phyloP scores from a whole-genome alignment of 1,284 basidiomycete genomes.

The Phellinidium pouzarii region DNA sequence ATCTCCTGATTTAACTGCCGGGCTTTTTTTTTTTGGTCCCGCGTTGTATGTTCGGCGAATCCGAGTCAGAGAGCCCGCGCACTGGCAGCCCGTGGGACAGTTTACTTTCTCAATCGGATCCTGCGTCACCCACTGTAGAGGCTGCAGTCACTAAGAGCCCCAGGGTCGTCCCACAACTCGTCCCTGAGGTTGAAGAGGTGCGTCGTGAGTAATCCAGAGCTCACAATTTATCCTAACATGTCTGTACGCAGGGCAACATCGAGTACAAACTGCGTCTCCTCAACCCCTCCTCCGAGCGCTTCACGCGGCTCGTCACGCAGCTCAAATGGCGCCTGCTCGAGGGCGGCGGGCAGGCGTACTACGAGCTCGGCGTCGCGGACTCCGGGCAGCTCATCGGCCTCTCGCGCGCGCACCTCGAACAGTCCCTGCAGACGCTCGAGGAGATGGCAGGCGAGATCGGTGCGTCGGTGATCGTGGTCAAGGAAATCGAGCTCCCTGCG shows the following conservation, averaged over 20 bases:
- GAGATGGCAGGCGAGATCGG: slow-evolving; percentile 91
- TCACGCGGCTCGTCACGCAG: slow-evolving; percentile 81
- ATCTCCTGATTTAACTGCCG: background rate
- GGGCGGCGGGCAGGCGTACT: slow-evolving; percentile 87
- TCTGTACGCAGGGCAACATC: slow-evolving; percentile 54
- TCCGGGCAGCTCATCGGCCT: slow-evolving; percentile 83
- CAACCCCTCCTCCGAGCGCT: slow-evolving; percentile 61
- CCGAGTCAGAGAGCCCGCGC: slow-evolving; percentile 67
- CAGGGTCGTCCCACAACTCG: slow-evolving; percentile 46
- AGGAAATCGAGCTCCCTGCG: slow-evolving; percentile 71
- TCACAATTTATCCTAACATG: background rate
- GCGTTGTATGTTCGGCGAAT: slow-evolving; percentile 73
- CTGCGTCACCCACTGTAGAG: slow-evolving; percentile 25
- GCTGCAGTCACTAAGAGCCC: slow-evolving; percentile 13
- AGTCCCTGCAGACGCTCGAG: slow-evolving; percentile 76
- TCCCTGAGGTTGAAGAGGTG: slow-evolving; percentile 66
- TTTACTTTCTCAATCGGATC: slow-evolving; percentile 50
- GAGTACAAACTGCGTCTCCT: slow-evolving; percentile 84
- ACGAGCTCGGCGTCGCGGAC: slow-evolving; percentile 87
- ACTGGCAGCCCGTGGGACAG: slow-evolving; percentile 76
- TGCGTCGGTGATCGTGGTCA: slow-evolving; percentile 81
- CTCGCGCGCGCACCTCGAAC: slow-evolving; percentile 65
- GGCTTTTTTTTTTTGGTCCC: too few relatives aligned
- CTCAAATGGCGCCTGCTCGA: slow-evolving; percentile 92
- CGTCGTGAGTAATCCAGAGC: slow-evolving; percentile 14